Percentiles rank a stretch among this genome's conserved stretches.
phyloP scores from a whole-genome alignment of 495 filamentous ascomycete genomes.

The Penicillium macrosclerotiorum region DNA sequence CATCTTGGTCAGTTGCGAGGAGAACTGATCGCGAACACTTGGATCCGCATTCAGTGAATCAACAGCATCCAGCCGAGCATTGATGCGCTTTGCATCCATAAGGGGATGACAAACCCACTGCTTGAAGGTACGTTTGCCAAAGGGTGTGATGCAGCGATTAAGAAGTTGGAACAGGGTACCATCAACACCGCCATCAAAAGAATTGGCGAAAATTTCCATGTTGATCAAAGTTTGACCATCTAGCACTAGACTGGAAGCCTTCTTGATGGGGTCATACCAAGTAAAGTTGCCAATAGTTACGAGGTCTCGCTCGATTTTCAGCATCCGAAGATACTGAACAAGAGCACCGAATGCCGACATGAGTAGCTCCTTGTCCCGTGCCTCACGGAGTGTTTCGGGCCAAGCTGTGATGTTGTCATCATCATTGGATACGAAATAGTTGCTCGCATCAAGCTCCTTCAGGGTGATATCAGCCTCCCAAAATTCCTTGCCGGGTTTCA shows the following conservation, averaged over 20 bases:
- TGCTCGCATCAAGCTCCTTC: conserved; percentile 76
- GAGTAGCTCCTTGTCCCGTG: conserved; percentile 73
- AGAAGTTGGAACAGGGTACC: conserved; percentile 89
- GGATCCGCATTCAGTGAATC: conserved; percentile 85
- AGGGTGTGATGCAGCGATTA: conserved; percentile 93
- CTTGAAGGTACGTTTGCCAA: conserved; percentile 93
- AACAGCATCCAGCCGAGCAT: conserved; percentile 93
- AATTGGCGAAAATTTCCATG: conserved; percentile 94
- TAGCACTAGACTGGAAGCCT: conserved; percentile 86
- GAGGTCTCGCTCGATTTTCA: conserved; percentile 87
- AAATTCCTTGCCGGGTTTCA: conserved; percentile 88
- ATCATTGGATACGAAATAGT: conserved; percentile 71
- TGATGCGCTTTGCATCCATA: conserved; percentile 80
- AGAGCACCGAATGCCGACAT: conserved; percentile 95
- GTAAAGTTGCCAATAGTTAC: conserved; percentile 88
- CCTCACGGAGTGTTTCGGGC: conserved; percentile 72
- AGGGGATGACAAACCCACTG: conserved; percentile 98
- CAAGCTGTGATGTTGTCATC: conserved; percentile 66
- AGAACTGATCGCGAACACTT: conserved; percentile 76
- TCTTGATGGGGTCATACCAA: conserved; percentile 91
- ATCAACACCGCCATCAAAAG: conserved; percentile 76
- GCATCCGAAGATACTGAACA: conserved; percentile 77
- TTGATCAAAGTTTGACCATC: conserved; percentile 98
- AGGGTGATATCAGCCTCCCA: conserved; percentile 81
- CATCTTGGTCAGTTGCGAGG: conserved; percentile 80